Evolutionary conservation across 345 rosid genomes (phyloP).

Genomic region (Syzygium oleosum): DNA sequence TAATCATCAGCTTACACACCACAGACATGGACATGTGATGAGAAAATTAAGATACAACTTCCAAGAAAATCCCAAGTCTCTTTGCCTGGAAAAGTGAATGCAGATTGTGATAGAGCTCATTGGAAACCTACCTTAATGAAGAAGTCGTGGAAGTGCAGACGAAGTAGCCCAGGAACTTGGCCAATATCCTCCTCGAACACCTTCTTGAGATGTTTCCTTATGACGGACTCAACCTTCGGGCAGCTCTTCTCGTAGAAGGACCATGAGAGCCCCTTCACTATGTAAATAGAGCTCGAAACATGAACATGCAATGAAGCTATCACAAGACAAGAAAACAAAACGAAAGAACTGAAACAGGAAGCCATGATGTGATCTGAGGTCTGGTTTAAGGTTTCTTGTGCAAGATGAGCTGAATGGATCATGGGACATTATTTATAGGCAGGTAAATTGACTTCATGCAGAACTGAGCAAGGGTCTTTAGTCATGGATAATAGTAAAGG

Average conservation of each 20-base stretch:
- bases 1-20: background rate
- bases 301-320: background rate
- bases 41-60: background rate
- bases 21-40: background rate
- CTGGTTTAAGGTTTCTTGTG: background rate
- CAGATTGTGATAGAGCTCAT: background rate
- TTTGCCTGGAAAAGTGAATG: background rate
- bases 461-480: no score
- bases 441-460: background rate
- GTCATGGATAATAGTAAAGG: no score
- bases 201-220: slow-evolving; percentile 46
- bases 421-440: background rate
- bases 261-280: slow-evolving; percentile 58
- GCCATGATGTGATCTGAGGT: background rate
- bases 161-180: slow-evolving; percentile 83
- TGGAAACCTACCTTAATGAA: slow-evolving; percentile 54
- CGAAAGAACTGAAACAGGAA: background rate
- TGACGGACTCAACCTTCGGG: slow-evolving; percentile 52
- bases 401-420: background rate
- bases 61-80: background rate
- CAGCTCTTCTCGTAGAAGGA: slow-evolving; percentile 48
- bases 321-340: background rate
- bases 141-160: slow-evolving; percentile 92
- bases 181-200: slow-evolving; percentile 62
- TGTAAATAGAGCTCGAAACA: slow-evolving; percentile 9